A percentile compares a stretch with the other conserved stretches of the same genome.
Conservation (phyloP, 306 rosid genomes). For the Albizia julibrissin region DNA sequence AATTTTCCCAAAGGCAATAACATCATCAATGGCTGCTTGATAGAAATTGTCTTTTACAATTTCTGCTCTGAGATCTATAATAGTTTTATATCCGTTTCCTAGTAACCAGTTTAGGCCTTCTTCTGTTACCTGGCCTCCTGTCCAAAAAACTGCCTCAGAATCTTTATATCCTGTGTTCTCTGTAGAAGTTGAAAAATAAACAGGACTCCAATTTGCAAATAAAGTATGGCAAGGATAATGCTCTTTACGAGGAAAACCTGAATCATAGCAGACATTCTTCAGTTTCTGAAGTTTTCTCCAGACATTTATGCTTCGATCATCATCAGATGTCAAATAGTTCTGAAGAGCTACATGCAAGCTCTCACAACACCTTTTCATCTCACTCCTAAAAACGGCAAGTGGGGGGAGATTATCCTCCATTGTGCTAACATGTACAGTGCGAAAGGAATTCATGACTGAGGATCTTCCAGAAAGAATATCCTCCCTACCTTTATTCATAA, state of each 20-base stretch:
- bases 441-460: slow-evolving; percentile 45
- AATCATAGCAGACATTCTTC: slow-evolving; percentile 89
- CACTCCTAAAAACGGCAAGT: slow-evolving; percentile 73
- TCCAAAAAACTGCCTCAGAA: slow-evolving; percentile 81
- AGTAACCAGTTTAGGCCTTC: slow-evolving; percentile 86
- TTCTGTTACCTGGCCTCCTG: slow-evolving; percentile 96
- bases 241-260: slow-evolving; percentile 73
- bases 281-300: slow-evolving; percentile 95
- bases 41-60: slow-evolving; percentile 64
- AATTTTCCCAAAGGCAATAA: slow-evolving; percentile 68
- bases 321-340: slow-evolving; percentile 61
- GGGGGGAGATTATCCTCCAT: slow-evolving; percentile 78
- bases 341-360: slow-evolving; percentile 92
- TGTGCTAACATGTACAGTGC: slow-evolving; percentile 34
- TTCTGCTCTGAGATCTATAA: slow-evolving; percentile 87
- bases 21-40: slow-evolving; percentile 55
- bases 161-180: slow-evolving; percentile 49
- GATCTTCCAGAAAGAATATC: slow-evolving; percentile 89
- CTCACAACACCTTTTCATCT: slow-evolving; percentile 97
- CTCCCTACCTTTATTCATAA: slow-evolving; percentile 70
- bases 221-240: slow-evolving; percentile 67
- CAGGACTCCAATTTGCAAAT: slow-evolving; percentile 87
- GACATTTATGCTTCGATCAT: slow-evolving; percentile 63
- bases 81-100: slow-evolving; percentile 73
- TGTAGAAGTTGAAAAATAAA: slow-evolving; percentile 52